Evolutionary conservation across 768 basidiomycete genomes (phyloP).

Genomic region (Macrolepiota albuminosa): DNA sequence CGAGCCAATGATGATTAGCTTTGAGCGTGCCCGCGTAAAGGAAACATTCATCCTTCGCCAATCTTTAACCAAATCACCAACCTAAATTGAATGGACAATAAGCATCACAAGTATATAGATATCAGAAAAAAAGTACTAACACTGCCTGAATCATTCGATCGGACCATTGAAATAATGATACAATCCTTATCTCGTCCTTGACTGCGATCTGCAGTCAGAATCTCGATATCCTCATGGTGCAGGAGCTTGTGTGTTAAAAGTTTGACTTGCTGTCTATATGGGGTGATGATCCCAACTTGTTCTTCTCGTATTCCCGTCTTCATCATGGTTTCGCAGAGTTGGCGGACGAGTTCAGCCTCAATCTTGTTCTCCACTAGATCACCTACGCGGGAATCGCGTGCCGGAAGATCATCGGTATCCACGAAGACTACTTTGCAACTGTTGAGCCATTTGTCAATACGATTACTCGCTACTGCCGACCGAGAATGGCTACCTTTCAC

Average conservation of each 20-base stretch:
- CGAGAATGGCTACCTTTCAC: slow-evolving; percentile 50
- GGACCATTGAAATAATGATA: slow-evolving; percentile 88
- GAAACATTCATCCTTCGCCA: slow-evolving; percentile 97
- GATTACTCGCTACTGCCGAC: background rate
- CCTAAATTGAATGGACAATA: slow-evolving; percentile 35
- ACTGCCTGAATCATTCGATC: slow-evolving; percentile 74
- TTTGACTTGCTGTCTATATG: slow-evolving; percentile 96
- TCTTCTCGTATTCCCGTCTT: slow-evolving; percentile 57
- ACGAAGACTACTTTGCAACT: slow-evolving; percentile 90
- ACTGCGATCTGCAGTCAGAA: slow-evolving; percentile 88
- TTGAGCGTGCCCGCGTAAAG: slow-evolving; percentile 88
- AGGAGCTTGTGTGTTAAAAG: slow-evolving; percentile 65
- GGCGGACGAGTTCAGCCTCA: slow-evolving; percentile 67
- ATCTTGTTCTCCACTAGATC: slow-evolving; percentile 86
- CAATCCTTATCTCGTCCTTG: slow-evolving; percentile 97
- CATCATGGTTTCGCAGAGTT: slow-evolving; percentile 65
- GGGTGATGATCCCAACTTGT: slow-evolving; percentile 84
- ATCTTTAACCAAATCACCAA: slow-evolving; percentile 91
- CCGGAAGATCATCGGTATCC: slow-evolving; percentile 85
- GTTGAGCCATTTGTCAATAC: background rate
- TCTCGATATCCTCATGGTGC: slow-evolving; percentile 59
- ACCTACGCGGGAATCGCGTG: slow-evolving; percentile 74
- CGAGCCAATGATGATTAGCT: slow-evolving; percentile 90
- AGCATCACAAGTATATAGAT: background rate
- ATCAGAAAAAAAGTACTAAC: slow-evolving; percentile 39